These are phyloP conservation scores for Nemania abortiva DNA, from an alignment of 2,329 filamentous ascomycete species.

Conservation along the genomic window DNA sequence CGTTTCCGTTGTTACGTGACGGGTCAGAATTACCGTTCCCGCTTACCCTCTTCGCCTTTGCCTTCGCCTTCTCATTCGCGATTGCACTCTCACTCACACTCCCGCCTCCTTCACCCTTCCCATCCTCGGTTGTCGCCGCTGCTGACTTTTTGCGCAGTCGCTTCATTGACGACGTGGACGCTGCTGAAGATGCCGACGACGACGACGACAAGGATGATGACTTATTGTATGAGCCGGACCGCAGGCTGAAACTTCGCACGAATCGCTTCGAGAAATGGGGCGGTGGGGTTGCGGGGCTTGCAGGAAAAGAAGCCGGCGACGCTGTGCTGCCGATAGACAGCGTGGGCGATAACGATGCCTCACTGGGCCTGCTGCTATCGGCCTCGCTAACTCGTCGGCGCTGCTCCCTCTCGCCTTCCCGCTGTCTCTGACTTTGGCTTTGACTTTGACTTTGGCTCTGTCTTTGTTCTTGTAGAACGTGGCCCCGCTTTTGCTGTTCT, in stretches of 20 bases:
- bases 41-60: not conserved
- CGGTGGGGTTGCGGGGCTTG: constrained; percentile 49
- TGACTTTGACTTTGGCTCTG: not conserved
- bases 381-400: constrained; percentile 40
- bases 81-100: too few relatives aligned
- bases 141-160: constrained; percentile 47
- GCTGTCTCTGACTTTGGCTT: constrained; percentile 15
- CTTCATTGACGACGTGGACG: constrained; percentile 40
- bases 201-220: not conserved
- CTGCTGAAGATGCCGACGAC: not conserved
- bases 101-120: not conserved
- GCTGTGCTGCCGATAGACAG: constrained; percentile 49
- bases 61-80: not conserved
- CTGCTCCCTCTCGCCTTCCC: not conserved
- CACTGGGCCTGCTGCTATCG: constrained; percentile 48
- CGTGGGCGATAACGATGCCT: constrained; percentile 46
- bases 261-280: constrained; percentile 48
- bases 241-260: constrained; percentile 47
- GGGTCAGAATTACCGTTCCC: not conserved
- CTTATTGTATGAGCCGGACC: constrained; percentile 42
- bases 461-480: constrained; percentile 8
- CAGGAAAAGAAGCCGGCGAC: constrained; percentile 39
- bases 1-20: not conserved
- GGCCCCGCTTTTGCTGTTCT: constrained; percentile 15
- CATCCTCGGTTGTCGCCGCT: constrained; percentile 31